phyloP scores from a whole-genome alignment of 805 yeast genomes.

The Candida pseudofarinosa region DNA sequence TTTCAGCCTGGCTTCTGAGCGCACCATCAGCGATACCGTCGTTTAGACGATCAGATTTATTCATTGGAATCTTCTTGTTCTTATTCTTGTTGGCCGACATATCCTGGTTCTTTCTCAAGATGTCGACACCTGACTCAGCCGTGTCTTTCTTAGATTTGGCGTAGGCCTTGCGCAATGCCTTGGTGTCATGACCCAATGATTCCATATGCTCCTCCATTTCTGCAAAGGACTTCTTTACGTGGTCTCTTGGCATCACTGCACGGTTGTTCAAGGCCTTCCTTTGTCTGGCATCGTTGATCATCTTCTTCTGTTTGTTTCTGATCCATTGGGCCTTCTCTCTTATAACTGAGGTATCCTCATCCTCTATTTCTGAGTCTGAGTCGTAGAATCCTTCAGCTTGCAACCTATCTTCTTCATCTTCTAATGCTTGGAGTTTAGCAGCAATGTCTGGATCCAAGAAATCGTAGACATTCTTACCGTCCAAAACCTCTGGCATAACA shows the following conservation, averaged over 20 bases:
- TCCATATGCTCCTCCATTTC: constrained; percentile 90
- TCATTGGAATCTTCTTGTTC: constrained; percentile 44
- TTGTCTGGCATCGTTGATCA: constrained; percentile 83
- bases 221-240: constrained; percentile 65
- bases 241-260: constrained; percentile 88
- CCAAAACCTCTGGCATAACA: constrained; percentile 91
- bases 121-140: constrained; percentile 71
- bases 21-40: constrained; percentile 86
- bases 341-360: constrained; percentile 65
- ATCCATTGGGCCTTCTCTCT: constrained; percentile 92
- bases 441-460: constrained; percentile 95
- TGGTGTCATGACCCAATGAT: constrained; percentile 82
- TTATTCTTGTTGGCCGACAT: constrained; percentile 36
- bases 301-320: constrained; percentile 89
- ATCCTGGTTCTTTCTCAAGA: constrained; percentile 56
- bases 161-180: constrained; percentile 45
- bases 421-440: constrained; percentile 88
- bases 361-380: constrained; percentile 56
- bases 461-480: constrained; percentile 96
- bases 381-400: constrained; percentile 95
- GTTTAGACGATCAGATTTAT: constrained; percentile 74
- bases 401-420: constrained; percentile 93
- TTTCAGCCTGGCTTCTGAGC: constrained; percentile 76
- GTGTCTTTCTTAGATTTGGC: constrained; percentile 41
- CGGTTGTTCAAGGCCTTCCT: constrained; percentile 84